Evolutionary conservation across 2,329 filamentous ascomycete species (phyloP), one percentile per base, ranked within the genome.

Genomic region (Parascedosporium putredinis): DNA sequence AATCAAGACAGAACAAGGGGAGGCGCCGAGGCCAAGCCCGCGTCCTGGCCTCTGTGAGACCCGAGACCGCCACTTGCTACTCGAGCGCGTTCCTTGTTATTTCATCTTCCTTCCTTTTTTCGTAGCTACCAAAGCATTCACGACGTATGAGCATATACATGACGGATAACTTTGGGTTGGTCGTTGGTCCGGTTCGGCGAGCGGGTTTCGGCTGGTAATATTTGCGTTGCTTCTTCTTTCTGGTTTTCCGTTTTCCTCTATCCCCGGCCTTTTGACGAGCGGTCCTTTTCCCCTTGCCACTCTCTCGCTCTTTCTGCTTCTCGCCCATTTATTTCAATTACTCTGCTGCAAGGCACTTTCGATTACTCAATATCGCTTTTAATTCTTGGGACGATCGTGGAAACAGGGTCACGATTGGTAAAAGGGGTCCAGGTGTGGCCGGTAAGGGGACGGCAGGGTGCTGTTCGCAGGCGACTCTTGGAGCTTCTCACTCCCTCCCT

Each of bases 71-170:
- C 36, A 23, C 9, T 23, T 5, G n/a, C n/a, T n/a, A n/a, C n/a
- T n/a, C n/a, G n/a, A n/a, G n/a, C n/a, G n/a, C n/a, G n/a, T 18
- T 40, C 18, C 18, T 23, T 20, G 1, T 7, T 8, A 23, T 40
- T 34, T 23, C 18, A 31, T 9, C 12, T 40, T n/a, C 18, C 22
- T 40, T 16, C 8, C 22, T 40, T 40, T 20, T 40, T 18, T n/a
- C 18, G 14, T n/a, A 34, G 5, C 18, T 20, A n/a, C 16, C 12
- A 40, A 40, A 20, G n/a, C n/a, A 40, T 18, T 40, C 36, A 40
- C 18, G 36, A 40, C 36, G 36, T 40, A 40, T 40, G 36, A 40
- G n/a, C 27, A 40, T 40, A 40, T 40, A 40, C 36, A 40, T 40
- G 12, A 22, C 36, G 18, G 36, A 40, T 40, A n/a, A 40, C 36